Evolutionary conservation across 768 basidiomycete genomes (phyloP), one percentile per base, ranked within the genome.

Genomic region (Boletus rufocinnamomeus): DNA sequence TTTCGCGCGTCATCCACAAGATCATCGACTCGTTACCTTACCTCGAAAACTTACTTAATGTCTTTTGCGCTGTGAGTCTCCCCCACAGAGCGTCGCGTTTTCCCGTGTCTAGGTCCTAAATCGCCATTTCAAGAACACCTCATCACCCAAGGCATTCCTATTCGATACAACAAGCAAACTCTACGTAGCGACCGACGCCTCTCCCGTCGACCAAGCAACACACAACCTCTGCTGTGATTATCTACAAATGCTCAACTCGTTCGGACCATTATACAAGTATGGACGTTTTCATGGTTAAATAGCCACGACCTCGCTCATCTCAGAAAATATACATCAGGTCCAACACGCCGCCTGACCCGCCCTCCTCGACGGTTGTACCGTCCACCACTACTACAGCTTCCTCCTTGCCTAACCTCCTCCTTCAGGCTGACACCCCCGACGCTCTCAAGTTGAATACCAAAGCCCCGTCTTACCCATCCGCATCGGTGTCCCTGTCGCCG

Each of bases 131-230:
- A 63, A 96, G 93, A 93, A 93, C 60, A 95, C 91, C 2, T 91
- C 91, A 66, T 90, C 95, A 32, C 87, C 92, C 38, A 98, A 98
- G 71, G 92, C 94, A 0, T 98, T 95, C 69, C 75, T 98, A 16
- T 98, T 96, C 64, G 95, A 98, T 68, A 86, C 84, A 19, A 80
- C 80, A 5, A 93, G 93, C 25, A 82, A 92, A 50, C 77, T 97
- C 28, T 95, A 95, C 68, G 81, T 98, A n/a, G 95, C 95, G 13
- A 95, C 95, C 13, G 96, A 98, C 67, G 87, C 88, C 19, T 93
- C 91, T 0, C 93, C 95, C 6, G 91, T 96, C 28, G 95, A 98
- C 69, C 82, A 87, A 57, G 86, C 87, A 5, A 95, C 92, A 1
- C 88, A 95, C 67, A 91, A 88, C 60, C 80, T 96, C 21, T 95